Evolutionary conservation across 306 rosid species (phyloP), one percentile per base, ranked within the genome.

Genomic region (Calophaca sinica): DNA sequence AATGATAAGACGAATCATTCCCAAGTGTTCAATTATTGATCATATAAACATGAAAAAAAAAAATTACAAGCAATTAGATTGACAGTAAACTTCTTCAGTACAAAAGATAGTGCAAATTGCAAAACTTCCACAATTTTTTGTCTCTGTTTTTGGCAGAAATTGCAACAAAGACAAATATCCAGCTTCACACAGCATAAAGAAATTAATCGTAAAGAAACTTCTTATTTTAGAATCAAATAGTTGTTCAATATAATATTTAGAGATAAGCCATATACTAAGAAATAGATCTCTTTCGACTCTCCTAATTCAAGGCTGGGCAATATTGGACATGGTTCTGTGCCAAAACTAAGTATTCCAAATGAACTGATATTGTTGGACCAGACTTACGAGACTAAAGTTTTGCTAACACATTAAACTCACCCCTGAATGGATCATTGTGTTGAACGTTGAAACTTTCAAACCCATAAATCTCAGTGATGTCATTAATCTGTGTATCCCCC

Each of bases 371-470:
- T 66, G 11, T 41, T 66, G 38, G 60, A 64, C 44, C 29, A 77
- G 72, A 73, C 58, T 29, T 48, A 9, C 72, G 63, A 63, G 58
- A 73, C 45, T 20, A 68, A 14, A 75, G 29, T 60, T 80, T 59
- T 54, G 28, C 63, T 26, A 70, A 67, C 57, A 80, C 15, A 39
- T 55, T 62, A 36, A 50, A 68, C 76, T 78, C 78, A 91, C 99
- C 96, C 70, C 81, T 72, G 53, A 52, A 53, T 79, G 87, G 65
- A 36, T 77, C 80, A 33, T 33, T 76, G 75, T 75, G 82, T 81
- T 79, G 84, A 82, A 74, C 66, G 62, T 74, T 68, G 29, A 79
- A 74, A 74, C 62, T 20, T 61, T 39, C 74, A 46, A 85, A 80
- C 73, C 71, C 70, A 61, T 66, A 79, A 78, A 31, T 75, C 72